Evolutionary conservation across 2,329 filamentous ascomycete genomes (phyloP).

Genomic region (Colletotrichum magnum): DNA sequence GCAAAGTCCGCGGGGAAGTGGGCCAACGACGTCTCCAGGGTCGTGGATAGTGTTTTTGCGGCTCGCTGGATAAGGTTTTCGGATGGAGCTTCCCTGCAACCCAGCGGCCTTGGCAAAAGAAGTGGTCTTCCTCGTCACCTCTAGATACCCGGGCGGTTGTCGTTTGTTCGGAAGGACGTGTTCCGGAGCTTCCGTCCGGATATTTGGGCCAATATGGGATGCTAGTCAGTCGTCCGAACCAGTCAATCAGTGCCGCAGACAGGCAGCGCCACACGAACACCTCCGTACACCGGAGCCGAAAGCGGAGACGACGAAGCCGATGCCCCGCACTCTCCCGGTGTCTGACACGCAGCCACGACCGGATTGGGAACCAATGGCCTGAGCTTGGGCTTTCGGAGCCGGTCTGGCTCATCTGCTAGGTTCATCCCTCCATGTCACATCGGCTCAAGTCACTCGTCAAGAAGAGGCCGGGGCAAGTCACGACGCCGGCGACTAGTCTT

Average conservation of each 20-base stretch:
- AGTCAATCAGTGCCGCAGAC: background rate
- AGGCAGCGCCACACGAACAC: background rate
- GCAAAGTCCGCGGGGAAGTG: constrained; percentile 5
- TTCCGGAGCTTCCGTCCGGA: background rate
- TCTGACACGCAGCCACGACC: constrained; percentile 5
- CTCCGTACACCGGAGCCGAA: constrained; percentile 36
- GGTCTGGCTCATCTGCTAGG: constrained; percentile 24
- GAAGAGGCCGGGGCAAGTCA: background rate
- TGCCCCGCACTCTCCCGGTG: constrained; percentile 13
- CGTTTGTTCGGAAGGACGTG: background rate
- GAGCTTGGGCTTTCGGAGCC: constrained; percentile 16
- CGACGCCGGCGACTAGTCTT: background rate
- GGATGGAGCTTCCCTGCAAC: constrained; percentile 26
- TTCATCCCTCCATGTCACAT: constrained; percentile 8
- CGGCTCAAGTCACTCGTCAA: background rate
- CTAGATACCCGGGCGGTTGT: background rate
- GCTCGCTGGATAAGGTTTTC: constrained; percentile 26
- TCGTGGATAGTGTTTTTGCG: constrained; percentile 16
- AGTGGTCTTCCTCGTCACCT: background rate
- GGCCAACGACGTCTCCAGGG: constrained; percentile 4
- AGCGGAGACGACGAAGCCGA: constrained; percentile 19
- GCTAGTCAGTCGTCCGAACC: background rate
- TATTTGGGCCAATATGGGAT: background rate
- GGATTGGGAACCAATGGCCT: constrained; percentile 10
- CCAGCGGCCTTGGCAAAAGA: constrained; percentile 9